Conservation (phyloP, 2,329 filamentous ascomycete species). For the Talaromyces sp. region DNA sequence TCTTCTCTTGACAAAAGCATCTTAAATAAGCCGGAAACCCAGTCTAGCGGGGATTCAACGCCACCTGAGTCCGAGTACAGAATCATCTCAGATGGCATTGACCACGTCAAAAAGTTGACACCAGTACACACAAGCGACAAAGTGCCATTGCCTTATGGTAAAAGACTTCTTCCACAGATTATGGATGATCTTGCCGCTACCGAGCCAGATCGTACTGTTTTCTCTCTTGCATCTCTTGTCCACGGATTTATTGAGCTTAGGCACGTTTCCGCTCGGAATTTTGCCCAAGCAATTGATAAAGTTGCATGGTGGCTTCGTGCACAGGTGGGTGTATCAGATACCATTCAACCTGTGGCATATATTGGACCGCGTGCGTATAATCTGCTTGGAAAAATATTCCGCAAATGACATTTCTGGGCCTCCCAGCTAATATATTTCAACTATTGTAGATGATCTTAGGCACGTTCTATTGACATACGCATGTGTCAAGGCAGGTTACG, state of each 20-base stretch:
- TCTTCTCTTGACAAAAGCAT: neutral
- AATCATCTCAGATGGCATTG: neutral
- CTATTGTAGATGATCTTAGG: conserved; percentile 3
- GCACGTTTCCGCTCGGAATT: neutral
- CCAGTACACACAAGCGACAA: neutral
- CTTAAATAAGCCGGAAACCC: neutral
- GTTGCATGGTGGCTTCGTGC: conserved; percentile 11
- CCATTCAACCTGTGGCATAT: conserved; percentile 12
- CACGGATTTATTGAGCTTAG: neutral
- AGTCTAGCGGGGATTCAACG: neutral
- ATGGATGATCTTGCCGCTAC: conserved; percentile 6
- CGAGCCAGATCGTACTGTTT: conserved; percentile 2
- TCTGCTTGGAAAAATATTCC: neutral
- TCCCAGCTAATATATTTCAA: neutral
- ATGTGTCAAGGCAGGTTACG: conserved; percentile 10
- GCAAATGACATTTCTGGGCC: neutral
- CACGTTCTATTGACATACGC: conserved; percentile 11
- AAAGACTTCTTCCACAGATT: conserved; percentile 13
- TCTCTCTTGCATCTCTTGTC: neutral
- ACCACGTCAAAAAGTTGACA: neutral
- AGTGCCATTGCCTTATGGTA: neutral
- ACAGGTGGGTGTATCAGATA: neutral
- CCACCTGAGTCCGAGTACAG: neutral
- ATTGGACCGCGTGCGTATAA: conserved; percentile 11
- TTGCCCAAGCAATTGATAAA: conserved; percentile 10